Conservation (phyloP, 371 early-diverging fungal species). For the Actinomucor elegans region DNA sequence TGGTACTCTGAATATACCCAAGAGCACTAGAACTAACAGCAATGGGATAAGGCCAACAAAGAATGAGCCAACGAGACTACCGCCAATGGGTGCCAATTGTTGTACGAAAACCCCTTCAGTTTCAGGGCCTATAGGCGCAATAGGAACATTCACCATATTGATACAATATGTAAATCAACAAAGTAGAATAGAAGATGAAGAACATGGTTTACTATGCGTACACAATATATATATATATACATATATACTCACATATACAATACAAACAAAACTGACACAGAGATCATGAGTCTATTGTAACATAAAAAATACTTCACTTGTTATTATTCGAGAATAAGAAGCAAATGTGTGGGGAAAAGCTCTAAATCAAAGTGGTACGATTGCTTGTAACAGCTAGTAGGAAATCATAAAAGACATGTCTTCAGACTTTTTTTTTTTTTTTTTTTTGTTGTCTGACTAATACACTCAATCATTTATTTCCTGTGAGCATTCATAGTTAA, state of each 20-base stretch:
- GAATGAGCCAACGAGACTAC: constrained; percentile 39
- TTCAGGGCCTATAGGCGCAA: constrained; percentile 23
- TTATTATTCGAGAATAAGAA: background rate
- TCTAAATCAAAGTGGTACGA: too few relatives aligned
- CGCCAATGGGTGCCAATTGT: constrained; percentile 40
- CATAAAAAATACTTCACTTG: background rate
- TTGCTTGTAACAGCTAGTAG: too few relatives aligned
- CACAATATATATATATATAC: too few relatives aligned
- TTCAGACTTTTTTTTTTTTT: too few relatives aligned
- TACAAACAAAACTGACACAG: background rate
- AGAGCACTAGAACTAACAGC: constrained; percentile 31
- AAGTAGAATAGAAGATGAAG: background rate
- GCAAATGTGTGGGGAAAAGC: constrained; percentile 8
- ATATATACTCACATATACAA: too few relatives aligned
- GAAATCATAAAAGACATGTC: too few relatives aligned
- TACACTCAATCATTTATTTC: too few relatives aligned
- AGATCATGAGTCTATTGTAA: background rate
- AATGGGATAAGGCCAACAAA: constrained; percentile 48
- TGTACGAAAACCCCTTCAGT: constrained; percentile 40
- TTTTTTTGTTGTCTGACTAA: too few relatives aligned
- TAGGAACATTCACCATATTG: constrained; percentile 32
- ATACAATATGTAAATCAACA: background rate
- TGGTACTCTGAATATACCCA: constrained; percentile 37
- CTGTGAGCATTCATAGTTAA: too few relatives aligned
- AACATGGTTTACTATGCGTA: too few relatives aligned